Evolutionary conservation across 208 protist species (phyloP).

Genomic region (Vickermania ingenoplastis): DNA sequence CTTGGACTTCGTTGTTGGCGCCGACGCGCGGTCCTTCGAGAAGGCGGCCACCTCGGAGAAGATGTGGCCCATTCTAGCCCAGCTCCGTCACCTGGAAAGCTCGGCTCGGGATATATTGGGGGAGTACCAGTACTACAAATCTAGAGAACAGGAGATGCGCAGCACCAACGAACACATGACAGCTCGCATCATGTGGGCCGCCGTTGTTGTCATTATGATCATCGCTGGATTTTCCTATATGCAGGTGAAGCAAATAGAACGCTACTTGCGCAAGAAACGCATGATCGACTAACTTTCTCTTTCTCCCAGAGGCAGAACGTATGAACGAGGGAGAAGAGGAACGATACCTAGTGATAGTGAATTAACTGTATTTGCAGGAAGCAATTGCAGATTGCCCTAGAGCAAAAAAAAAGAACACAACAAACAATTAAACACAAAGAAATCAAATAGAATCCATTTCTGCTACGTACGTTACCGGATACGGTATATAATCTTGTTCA

Average conservation of each 20-base stretch:
- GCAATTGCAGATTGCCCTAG: too few relatives aligned
- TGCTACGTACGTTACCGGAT: too few relatives aligned
- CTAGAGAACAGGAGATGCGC: constrained; percentile 83
- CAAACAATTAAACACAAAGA: too few relatives aligned
- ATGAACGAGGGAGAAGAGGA: too few relatives aligned
- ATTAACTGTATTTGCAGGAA: too few relatives aligned
- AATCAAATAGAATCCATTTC: too few relatives aligned
- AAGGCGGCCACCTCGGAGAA: constrained; percentile 73
- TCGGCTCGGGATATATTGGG: constrained; percentile 65
- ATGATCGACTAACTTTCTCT: constrained; percentile 81
- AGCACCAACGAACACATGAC: constrained; percentile 79
- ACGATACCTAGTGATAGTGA: too few relatives aligned
- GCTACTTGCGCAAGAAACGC: constrained; percentile 84
- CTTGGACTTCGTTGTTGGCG: constrained; percentile 31
- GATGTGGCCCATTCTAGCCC: constrained; percentile 84
- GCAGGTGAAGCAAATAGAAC: constrained; percentile 70
- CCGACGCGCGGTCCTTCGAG: constrained; percentile 59
- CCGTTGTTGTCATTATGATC: constrained; percentile 43
- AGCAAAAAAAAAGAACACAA: too few relatives aligned
- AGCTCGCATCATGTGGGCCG: constrained; percentile 49
- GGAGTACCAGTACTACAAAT: constrained; percentile 83
- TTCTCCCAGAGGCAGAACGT: too few relatives aligned
- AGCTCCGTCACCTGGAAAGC: constrained; percentile 84
- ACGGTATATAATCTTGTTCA: too few relatives aligned
- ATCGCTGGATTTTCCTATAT: constrained; percentile 64